Conservation (phyloP, 2,329 filamentous ascomycete genomes). For the Myriosclerotinia curreyana region DNA sequence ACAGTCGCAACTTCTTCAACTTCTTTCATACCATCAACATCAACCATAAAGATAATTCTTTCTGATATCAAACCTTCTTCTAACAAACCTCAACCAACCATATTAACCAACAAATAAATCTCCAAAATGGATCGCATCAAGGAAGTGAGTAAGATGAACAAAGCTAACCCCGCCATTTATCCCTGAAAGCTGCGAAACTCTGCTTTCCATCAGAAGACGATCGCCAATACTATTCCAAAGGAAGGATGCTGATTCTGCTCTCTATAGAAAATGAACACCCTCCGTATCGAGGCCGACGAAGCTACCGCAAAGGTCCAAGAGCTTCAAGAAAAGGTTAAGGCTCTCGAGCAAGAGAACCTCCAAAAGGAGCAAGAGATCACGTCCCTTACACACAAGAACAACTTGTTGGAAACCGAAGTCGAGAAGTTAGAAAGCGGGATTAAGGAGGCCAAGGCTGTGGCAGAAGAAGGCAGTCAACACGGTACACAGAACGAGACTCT, state of each 20-base stretch:
- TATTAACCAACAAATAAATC: constrained; percentile 21
- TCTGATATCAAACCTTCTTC: background rate
- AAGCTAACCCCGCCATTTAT: constrained; percentile 37
- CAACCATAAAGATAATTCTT: constrained; percentile 13
- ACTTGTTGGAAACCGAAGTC: constrained; percentile 81
- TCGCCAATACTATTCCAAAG: background rate
- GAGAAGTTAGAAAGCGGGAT: constrained; percentile 85
- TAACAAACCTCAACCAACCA: background rate
- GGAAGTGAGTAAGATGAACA: constrained; percentile 61
- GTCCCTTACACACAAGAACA: constrained; percentile 93
- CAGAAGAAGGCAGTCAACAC: constrained; percentile 76
- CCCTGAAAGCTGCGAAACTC: constrained; percentile 9
- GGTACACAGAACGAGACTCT: constrained; percentile 89
- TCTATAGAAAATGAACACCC: constrained; percentile 83
- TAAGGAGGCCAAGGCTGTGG: constrained; percentile 83
- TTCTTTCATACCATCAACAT: constrained; percentile 20
- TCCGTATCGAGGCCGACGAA: constrained; percentile 92
- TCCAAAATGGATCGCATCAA: constrained; percentile 81
- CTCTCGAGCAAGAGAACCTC: constrained; percentile 89
- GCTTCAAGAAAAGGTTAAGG: constrained; percentile 81
- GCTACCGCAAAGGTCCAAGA: constrained; percentile 79
- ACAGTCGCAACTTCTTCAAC: constrained; percentile 14
- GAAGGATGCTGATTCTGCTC: constrained; percentile 22
- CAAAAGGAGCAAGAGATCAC: constrained; percentile 98
- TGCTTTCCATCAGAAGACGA: constrained; percentile 14